Conservation (phyloP, 2,329 filamentous ascomycete species). For the Hymenoscyphus infarciens region DNA sequence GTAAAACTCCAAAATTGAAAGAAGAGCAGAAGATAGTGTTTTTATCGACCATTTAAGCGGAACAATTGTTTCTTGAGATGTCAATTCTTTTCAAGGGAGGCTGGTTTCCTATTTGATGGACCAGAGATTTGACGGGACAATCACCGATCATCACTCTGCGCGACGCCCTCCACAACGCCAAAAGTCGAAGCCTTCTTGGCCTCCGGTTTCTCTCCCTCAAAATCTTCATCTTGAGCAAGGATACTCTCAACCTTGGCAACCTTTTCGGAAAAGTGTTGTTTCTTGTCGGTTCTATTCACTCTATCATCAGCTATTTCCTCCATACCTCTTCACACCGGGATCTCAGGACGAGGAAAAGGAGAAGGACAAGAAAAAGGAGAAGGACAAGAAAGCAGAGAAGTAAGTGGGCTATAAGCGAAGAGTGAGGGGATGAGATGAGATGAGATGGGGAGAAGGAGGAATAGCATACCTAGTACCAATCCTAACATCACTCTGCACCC, state of each 20-base stretch:
- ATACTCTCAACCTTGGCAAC: conserved; percentile 13
- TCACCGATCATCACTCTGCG: conserved; percentile 7
- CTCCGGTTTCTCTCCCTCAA: not conserved
- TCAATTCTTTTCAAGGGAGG: not conserved
- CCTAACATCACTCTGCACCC: conserved; percentile 86
- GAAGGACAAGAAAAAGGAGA: not conserved
- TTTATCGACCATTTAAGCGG: not conserved
- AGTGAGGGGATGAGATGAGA: not conserved
- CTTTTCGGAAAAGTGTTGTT: conserved; percentile 13
- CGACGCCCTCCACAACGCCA: not conserved
- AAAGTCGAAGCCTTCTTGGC: conserved; percentile 6
- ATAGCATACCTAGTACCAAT: conserved; percentile 63
- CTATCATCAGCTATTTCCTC: no score
- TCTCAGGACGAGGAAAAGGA: not conserved
- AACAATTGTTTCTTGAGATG: no score
- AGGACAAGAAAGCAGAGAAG: not conserved
- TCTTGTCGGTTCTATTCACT: conserved; percentile 10
- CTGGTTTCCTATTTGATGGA: not conserved
- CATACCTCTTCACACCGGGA: no score
- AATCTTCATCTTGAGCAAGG: conserved; percentile 2
- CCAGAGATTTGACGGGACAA: not conserved
- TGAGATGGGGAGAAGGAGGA: not conserved
- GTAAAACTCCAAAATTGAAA: no score
- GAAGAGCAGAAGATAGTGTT: no score
- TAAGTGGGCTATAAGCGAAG: not conserved